A percentile compares a stretch with the other conserved stretches of the same genome.
These are phyloP conservation scores for Lachnum nothofagi DNA, from an alignment of 2,329 filamentous ascomycete species.

Conservation along the genomic window DNA sequence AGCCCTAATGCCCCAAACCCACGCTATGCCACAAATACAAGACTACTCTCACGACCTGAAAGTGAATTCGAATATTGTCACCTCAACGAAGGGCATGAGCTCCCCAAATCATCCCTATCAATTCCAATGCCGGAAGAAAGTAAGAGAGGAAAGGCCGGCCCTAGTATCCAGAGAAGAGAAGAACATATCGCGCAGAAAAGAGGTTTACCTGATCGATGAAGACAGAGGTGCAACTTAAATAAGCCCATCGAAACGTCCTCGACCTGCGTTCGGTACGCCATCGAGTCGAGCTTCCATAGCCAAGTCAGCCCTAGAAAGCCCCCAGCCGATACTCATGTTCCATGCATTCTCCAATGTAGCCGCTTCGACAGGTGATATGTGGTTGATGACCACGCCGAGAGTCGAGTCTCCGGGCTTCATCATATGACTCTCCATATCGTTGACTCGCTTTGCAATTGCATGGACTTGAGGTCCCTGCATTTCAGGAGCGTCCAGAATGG, in stretches of 20 bases:
- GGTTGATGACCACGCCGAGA: slow-evolving; percentile 26
- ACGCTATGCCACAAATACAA: too few species aligned
- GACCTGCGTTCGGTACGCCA: slow-evolving; percentile 24
- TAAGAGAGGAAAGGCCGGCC: too few species aligned
- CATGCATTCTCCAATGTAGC: slow-evolving; percentile 26
- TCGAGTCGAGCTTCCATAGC: slow-evolving; percentile 21
- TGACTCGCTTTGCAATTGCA: slow-evolving; percentile 20
- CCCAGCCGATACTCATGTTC: slow-evolving; percentile 26
- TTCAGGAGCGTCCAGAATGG: slow-evolving; percentile 15
- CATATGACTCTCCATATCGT: slow-evolving; percentile 27
- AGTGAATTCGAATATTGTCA: too few species aligned
- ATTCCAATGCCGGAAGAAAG: too few species aligned
- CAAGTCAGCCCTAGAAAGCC: slow-evolving; percentile 6
- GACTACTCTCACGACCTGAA: too few species aligned
- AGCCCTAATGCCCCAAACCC: too few species aligned
- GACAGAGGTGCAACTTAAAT: slow-evolving; percentile 17
- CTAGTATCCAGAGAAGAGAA: too few species aligned
- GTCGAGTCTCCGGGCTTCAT: slow-evolving; percentile 27
- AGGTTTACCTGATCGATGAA: background rate
- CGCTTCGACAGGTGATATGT: slow-evolving; percentile 21
- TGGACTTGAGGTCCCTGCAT: slow-evolving; percentile 10
- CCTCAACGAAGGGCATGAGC: too few species aligned
- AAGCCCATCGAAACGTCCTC: slow-evolving; percentile 27
- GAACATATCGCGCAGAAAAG: too few species aligned
- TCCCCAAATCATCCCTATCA: too few species aligned